phyloP scores from a whole-genome alignment of 202 grass and related monocot species.

The Thinopyrum obtusiflorum region DNA sequence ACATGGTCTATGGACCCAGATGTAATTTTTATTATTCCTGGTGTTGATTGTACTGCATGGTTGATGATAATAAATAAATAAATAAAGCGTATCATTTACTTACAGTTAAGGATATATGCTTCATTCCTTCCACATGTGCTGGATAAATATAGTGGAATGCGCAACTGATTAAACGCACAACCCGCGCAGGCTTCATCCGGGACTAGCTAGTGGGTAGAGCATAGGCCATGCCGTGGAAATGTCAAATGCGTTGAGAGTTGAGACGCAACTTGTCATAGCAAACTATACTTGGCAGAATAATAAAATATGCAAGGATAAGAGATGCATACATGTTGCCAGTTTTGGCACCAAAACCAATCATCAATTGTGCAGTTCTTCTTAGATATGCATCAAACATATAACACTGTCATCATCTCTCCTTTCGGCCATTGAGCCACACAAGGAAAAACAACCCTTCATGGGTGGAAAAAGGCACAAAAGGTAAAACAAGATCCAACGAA shows the following conservation, averaged over 20 bases:
- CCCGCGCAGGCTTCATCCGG: not conserved
- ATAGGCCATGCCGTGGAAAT: not conserved
- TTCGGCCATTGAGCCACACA: not conserved
- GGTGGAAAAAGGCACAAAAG: not conserved
- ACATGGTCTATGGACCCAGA: too few species aligned
- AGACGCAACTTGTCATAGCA: not conserved
- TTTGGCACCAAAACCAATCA: not conserved
- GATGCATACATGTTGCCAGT: not conserved
- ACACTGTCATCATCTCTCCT: not conserved
- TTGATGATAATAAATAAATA: too few species aligned
- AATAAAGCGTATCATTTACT: not conserved
- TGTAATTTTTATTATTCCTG: too few species aligned
- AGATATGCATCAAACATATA: not conserved
- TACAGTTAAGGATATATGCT: too few species aligned
- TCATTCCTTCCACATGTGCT: too few species aligned
- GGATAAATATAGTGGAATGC: not conserved
- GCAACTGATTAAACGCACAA: not conserved
- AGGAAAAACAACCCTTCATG: constrained; percentile 6
- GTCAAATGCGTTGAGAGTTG: not conserved
- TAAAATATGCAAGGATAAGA: not conserved
- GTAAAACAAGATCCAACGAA: not conserved
- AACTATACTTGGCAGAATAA: not conserved
- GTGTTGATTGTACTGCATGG: too few species aligned
- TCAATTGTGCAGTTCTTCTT: not conserved
- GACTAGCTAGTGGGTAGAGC: not conserved